These are phyloP conservation scores for Kickxella alabastrina DNA, from an alignment of 192 early-diverging fungal species.

Conservation along the genomic window DNA sequence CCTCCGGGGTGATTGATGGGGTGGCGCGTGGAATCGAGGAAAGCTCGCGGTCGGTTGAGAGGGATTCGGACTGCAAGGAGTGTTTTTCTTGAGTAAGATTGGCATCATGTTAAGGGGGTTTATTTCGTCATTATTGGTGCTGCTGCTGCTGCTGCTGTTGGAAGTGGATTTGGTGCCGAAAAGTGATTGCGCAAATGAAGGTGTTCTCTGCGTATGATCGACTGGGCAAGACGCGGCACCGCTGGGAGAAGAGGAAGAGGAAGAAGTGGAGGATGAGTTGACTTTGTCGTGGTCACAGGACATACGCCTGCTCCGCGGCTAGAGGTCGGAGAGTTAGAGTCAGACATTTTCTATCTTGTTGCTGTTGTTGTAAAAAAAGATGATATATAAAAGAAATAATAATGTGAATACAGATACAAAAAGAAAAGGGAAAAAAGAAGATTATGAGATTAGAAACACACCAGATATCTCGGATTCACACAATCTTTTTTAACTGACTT, in stretches of 20 bases:
- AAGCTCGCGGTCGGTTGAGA: slow-evolving; percentile 76
- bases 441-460: no score
- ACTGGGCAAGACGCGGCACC: slow-evolving; percentile 17
- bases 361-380: not conserved
- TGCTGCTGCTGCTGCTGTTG: slow-evolving; percentile 9
- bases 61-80: slow-evolving; percentile 58
- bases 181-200: slow-evolving; percentile 27
- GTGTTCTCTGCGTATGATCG: slow-evolving; percentile 17
- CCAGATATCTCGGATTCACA: no score
- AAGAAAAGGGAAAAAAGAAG: no score
- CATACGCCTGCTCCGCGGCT: not conserved
- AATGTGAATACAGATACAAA: no score
- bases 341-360: not conserved
- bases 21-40: slow-evolving; percentile 65
- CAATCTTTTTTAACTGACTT: no score
- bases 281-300: not conserved
- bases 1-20: slow-evolving; percentile 4
- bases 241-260: not conserved
- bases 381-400: not conserved
- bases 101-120: slow-evolving; percentile 95
- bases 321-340: not conserved
- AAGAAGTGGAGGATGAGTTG: no score
- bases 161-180: slow-evolving; percentile 1
- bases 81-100: slow-evolving; percentile 63
- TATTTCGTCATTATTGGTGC: slow-evolving; percentile 26